phyloP scores from a whole-genome alignment of 2,329 filamentous ascomycete genomes.

The Xylariaceae sp. region DNA sequence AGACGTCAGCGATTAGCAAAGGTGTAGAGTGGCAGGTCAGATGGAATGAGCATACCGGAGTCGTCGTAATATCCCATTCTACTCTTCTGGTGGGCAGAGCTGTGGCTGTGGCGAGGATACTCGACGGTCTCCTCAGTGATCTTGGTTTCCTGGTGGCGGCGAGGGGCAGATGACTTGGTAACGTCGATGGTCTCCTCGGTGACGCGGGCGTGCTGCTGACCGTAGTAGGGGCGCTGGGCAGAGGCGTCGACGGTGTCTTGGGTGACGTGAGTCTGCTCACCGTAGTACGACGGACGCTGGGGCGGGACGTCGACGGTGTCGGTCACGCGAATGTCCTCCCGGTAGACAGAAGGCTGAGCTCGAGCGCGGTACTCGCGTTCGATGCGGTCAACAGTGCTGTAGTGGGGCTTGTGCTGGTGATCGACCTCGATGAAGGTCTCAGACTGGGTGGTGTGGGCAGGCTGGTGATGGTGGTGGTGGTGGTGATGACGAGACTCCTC shows the following conservation, averaged over 20 bases:
- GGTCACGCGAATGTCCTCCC: slow-evolving; percentile 19
- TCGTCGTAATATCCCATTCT: slow-evolving; percentile 63
- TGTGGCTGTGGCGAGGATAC: slow-evolving; percentile 36
- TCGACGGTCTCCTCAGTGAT: slow-evolving; percentile 62
- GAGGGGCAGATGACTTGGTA: slow-evolving; percentile 30
- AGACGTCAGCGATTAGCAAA: slow-evolving; percentile 6
- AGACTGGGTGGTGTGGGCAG: slow-evolving; percentile 23
- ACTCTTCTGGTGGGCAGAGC: slow-evolving; percentile 35
- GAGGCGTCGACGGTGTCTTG: slow-evolving; percentile 30
- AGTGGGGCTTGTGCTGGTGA: slow-evolving; percentile 39
- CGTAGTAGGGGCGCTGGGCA: slow-evolving; percentile 27
- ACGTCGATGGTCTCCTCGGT: slow-evolving; percentile 50
- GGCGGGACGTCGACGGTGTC: slow-evolving; percentile 26
- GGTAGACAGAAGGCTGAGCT: slow-evolving; percentile 42
- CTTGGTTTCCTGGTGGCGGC: slow-evolving; percentile 49
- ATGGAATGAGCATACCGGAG: slow-evolving; percentile 37
- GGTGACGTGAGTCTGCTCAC: slow-evolving; percentile 28
- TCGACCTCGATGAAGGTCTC: slow-evolving; percentile 62
- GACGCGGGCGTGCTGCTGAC: slow-evolving; percentile 39
- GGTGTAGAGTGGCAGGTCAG: too few species aligned
- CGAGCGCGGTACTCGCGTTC: slow-evolving; percentile 61
- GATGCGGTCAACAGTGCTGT: slow-evolving; percentile 51
- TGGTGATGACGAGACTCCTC: slow-evolving; percentile 13
- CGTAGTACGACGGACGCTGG: slow-evolving; percentile 22
- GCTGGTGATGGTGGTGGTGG: slow-evolving; percentile 16